A percentile compares a stretch with the other conserved stretches of the same genome.
Evolutionary conservation across 495 filamentous ascomycete species (phyloP).

Genomic region (Aspergillus olivimuriae): DNA sequence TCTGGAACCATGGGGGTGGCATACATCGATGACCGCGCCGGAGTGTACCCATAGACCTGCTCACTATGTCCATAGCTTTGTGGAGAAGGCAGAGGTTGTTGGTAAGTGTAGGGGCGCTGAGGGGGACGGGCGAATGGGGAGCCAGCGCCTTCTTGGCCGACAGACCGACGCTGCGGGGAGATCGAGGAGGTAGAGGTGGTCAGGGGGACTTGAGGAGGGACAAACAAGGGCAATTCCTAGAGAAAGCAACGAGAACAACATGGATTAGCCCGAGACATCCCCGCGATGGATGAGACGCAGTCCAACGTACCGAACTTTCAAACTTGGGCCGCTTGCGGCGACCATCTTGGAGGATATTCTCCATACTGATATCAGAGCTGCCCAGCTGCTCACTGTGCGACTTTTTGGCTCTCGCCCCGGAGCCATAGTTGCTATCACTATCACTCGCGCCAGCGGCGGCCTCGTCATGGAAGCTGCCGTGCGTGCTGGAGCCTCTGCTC

Average conservation of each 20-base stretch:
- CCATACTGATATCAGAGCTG: slow-evolving; percentile 94
- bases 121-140: slow-evolving; percentile 64
- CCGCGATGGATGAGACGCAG: not conserved
- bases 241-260: slow-evolving; percentile 12
- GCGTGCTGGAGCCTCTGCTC: slow-evolving; percentile 61
- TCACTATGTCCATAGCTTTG: slow-evolving; percentile 61
- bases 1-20: slow-evolving; percentile 51
- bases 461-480: slow-evolving; percentile 60
- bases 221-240: slow-evolving; percentile 92
- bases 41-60: slow-evolving; percentile 34
- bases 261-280: slow-evolving; percentile 1
- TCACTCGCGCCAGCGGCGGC: slow-evolving; percentile 67
- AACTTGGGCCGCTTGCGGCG: slow-evolving; percentile 95
- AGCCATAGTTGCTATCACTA: slow-evolving; percentile 69
- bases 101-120: slow-evolving; percentile 67
- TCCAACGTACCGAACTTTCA: slow-evolving; percentile 79
- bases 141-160: slow-evolving; percentile 50
- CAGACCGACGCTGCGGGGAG: slow-evolving; percentile 77
- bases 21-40: slow-evolving; percentile 38
- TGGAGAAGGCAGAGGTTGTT: slow-evolving; percentile 68
- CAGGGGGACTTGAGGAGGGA: slow-evolving; percentile 85
- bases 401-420: slow-evolving; percentile 61
- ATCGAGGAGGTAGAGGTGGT: slow-evolving; percentile 85
- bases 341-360: slow-evolving; percentile 96
- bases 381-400: slow-evolving; percentile 72